Evolutionary conservation across 1,284 basidiomycete genomes (phyloP).

Genomic region (Cutaneotrichosporon dermatis): DNA sequence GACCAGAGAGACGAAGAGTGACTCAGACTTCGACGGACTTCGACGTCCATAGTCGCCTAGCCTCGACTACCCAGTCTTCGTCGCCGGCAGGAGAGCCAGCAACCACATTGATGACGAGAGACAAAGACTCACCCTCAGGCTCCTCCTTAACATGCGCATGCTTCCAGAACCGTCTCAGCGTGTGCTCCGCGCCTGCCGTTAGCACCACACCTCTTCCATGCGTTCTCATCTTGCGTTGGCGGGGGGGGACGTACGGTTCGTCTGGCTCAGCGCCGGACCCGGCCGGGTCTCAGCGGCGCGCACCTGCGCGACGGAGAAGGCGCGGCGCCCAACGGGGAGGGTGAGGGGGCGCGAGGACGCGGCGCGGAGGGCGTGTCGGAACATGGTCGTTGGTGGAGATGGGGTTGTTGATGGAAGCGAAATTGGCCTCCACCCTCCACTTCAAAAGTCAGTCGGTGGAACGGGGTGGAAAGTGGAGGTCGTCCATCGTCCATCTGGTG

Average conservation of each 20-base stretch:
- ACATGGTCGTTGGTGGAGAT: neutral
- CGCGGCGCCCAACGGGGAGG: neutral
- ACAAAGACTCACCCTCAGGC: slow-evolving; percentile 48
- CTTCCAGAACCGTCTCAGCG: slow-evolving; percentile 87
- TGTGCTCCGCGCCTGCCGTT: slow-evolving; percentile 69
- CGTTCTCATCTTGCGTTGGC: too few relatives aligned
- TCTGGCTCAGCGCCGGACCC: slow-evolving; percentile 37
- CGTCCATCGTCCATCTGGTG: neutral
- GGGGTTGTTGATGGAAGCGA: neutral
- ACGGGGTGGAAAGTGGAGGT: neutral
- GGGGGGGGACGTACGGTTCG: slow-evolving; percentile 30
- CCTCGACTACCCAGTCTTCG: too few relatives aligned
- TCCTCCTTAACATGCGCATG: slow-evolving; percentile 64
- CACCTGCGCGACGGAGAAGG: neutral
- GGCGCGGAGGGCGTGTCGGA: slow-evolving; percentile 1
- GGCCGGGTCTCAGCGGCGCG: slow-evolving; percentile 13
- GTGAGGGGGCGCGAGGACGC: neutral
- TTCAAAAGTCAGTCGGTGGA: neutral
- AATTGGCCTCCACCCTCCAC: neutral
- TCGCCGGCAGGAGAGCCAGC: neutral
- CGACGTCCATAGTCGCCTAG: too few relatives aligned
- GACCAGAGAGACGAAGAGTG: neutral
- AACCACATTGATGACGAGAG: neutral
- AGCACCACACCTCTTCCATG: neutral
- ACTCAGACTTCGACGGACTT: too few relatives aligned